A percentile compares a stretch with the other conserved stretches of the same genome.
phyloP scores from a whole-genome alignment of 441 rosid genomes.

The Capsella rubella region DNA sequence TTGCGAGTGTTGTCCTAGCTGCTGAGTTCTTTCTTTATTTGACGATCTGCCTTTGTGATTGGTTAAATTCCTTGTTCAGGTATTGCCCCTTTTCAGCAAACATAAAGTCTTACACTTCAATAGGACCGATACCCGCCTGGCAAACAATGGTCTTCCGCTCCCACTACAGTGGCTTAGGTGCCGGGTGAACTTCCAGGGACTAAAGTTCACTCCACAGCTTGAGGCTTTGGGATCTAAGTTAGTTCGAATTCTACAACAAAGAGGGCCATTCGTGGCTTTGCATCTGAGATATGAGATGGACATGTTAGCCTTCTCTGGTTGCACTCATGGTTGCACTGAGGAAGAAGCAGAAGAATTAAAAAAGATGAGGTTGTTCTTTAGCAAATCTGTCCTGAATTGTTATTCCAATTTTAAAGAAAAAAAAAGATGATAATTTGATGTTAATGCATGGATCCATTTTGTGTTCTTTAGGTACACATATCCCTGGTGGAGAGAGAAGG shows the following conservation, averaged over 20 bases:
- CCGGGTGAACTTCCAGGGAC: conserved; percentile 88
- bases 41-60: conserved; percentile 13
- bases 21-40: background rate
- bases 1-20: no score
- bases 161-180: conserved; percentile 91
- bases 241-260: conserved; percentile 70
- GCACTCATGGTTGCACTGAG: conserved; percentile 86
- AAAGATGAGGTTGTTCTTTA: conserved; percentile 69
- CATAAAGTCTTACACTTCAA: conserved; percentile 86
- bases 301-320: conserved; percentile 99
- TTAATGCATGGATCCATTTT: conserved; percentile 29
- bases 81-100: conserved; percentile 82
- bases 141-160: conserved; percentile 81
- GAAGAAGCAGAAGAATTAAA: conserved; percentile 97
- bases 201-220: conserved; percentile 89
- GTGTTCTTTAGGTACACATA: conserved; percentile 76
- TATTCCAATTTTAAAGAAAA: conserved; percentile 36
- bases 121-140: conserved; percentile 87
- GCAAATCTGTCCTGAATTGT: conserved; percentile 6
- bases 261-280: conserved; percentile 88
- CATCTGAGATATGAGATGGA: conserved; percentile 99
- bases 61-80: conserved; percentile 54
- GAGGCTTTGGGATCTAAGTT: conserved; percentile 87
- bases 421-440: conserved; percentile 72
- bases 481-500: conserved; percentile 99